Evolutionary conservation across 2,329 filamentous ascomycete species (phyloP).

Genomic region (Ilyonectria mors-panacis): DNA sequence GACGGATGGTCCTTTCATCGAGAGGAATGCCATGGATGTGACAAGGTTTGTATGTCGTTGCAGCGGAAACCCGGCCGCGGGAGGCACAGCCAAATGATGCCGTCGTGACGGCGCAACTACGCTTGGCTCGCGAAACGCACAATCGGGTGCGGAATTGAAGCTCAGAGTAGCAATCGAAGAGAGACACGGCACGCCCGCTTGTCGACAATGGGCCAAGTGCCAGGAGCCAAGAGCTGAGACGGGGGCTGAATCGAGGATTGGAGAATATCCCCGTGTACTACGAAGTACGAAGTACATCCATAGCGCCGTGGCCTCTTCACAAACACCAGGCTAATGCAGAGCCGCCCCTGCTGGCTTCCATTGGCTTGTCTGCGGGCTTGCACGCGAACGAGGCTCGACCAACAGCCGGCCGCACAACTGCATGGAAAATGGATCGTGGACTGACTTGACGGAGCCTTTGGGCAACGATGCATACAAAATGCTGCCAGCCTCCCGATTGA

Average conservation of each 20-base stretch:
- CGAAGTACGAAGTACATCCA: background rate
- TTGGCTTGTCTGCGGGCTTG: slow-evolving; percentile 22
- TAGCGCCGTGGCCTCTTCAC: slow-evolving; percentile 1
- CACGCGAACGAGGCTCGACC: slow-evolving; percentile 14
- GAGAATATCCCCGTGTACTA: slow-evolving; percentile 4
- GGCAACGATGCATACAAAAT: slow-evolving; percentile 14
- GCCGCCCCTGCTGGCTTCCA: slow-evolving; percentile 28
- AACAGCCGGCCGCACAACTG: slow-evolving; percentile 22
- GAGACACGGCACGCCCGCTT: slow-evolving; percentile 16
- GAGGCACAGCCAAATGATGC: background rate
- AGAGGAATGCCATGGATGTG: slow-evolving; percentile 13
- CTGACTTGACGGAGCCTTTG: slow-evolving; percentile 13
- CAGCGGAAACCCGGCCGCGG: background rate
- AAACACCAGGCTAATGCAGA: slow-evolving; percentile 23
- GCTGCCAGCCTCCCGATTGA: slow-evolving; percentile 13
- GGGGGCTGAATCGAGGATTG: slow-evolving; percentile 3
- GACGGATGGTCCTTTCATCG: slow-evolving; percentile 39
- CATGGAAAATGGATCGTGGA: slow-evolving; percentile 21
- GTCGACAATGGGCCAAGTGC: background rate
- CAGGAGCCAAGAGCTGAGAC: background rate
- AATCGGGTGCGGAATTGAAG: background rate
- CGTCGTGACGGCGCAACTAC: background rate
- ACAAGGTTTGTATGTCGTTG: slow-evolving; percentile 21
- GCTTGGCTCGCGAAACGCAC: background rate
- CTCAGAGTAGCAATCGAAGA: background rate